Evolutionary conservation across 176 grass and related monocot genomes (phyloP), one percentile per base, ranked within the genome.

Genomic region (Oryza longistaminata): DNA sequence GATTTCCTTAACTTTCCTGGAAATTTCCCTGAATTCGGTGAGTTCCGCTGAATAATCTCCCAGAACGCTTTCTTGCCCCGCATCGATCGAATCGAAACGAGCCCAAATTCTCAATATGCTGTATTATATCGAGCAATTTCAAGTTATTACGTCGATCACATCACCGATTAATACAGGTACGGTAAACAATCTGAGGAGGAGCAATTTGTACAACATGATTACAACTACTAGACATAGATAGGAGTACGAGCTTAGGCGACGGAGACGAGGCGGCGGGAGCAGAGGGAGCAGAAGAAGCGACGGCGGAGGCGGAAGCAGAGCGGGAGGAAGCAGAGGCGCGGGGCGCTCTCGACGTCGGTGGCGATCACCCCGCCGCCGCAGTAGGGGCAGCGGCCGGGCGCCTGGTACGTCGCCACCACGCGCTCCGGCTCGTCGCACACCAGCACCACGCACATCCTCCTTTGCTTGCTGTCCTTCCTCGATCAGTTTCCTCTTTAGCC

Each of bases 341-440:
- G 92, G 6, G 87, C 81, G 66, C 91, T 90, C 87, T 92, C 81
- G 10, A 96, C 89, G 34, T 95, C 93, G 12, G 90, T 61, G 7
- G 88, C 88, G 43, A 92, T 42, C 16, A 95, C 87, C 29, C 15
- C 42, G 8, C 91, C 81, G 49, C 91, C 87, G 81, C 94, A 96
- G 86, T 77, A 96, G 11, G 91, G 94, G 84, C 94, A 96, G 26
- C 43, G 76, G 39, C 91, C 94, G 3, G 86, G 84, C 40, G 81
- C 91, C 89, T 93, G 81, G 68, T 87, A 80, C 42, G 73, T 93
- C 15, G 64, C 88, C 43, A 87, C 60, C 45, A 91, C 90, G 33
- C 84, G 79, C 82, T 92, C 88, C 83, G 85, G 83, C 83, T 92
- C 86, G 76, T 95, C 93, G 65, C 90, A 90, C 58, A 85, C 81